phyloP scores from a whole-genome alignment of 306 rosid species.

The Lagenaria siceraria region DNA sequence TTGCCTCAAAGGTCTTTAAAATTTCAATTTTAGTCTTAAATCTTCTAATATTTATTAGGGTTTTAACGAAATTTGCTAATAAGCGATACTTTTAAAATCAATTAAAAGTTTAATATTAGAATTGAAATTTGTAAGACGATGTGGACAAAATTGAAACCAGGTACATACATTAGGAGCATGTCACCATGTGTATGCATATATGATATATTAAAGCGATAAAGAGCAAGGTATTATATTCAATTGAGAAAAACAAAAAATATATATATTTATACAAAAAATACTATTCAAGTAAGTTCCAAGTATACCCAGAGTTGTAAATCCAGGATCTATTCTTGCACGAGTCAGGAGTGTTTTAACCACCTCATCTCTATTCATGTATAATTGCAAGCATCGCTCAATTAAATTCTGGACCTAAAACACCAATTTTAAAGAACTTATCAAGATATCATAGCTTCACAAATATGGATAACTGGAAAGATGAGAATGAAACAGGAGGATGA shows the following conservation, averaged over 20 bases:
- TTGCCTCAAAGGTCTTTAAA: background rate
- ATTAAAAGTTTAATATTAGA: background rate
- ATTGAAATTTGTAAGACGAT: background rate
- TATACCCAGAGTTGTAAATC: slow-evolving; percentile 87
- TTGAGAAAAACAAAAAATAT: background rate
- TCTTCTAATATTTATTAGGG: background rate
- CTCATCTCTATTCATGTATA: slow-evolving; percentile 92
- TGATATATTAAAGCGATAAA: background rate
- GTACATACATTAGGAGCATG: background rate
- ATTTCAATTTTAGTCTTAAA: background rate
- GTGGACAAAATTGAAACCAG: background rate
- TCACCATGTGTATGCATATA: background rate
- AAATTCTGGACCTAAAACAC: slow-evolving; percentile 69
- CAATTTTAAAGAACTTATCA: background rate
- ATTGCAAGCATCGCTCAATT: slow-evolving; percentile 82
- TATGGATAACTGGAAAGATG: background rate
- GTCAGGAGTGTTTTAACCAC: slow-evolving; percentile 88
- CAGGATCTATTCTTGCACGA: slow-evolving; percentile 97
- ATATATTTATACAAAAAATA: background rate
- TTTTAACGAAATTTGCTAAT: background rate
- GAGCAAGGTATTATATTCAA: background rate
- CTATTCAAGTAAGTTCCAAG: background rate
- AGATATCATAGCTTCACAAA: background rate
- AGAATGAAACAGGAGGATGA: slow-evolving; percentile 2
- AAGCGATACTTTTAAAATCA: background rate